These are phyloP conservation scores for Neobulgaria alba DNA, from an alignment of 2,329 filamentous ascomycete species.

Conservation along the genomic window DNA sequence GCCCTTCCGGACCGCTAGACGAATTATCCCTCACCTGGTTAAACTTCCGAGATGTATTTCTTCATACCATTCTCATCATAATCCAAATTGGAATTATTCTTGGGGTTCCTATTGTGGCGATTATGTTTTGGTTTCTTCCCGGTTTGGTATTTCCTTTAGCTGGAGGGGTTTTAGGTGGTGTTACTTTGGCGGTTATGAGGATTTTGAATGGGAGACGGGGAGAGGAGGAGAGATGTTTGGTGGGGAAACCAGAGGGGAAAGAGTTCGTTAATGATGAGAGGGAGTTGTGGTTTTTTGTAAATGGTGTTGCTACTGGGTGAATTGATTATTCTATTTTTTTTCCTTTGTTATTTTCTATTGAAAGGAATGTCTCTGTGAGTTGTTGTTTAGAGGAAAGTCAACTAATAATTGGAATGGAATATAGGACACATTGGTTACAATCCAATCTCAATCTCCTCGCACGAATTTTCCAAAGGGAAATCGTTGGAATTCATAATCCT, in stretches of 20 bases:
- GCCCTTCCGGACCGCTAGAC: slow-evolving; percentile 45
- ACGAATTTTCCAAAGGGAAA: slow-evolving; percentile 60
- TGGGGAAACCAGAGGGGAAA: slow-evolving; percentile 46
- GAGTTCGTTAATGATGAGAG: slow-evolving; percentile 39
- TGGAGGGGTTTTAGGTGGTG: slow-evolving; percentile 36
- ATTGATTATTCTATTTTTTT: slow-evolving; percentile 24
- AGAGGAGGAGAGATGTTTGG: slow-evolving; percentile 34
- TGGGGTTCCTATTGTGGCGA: slow-evolving; percentile 36
- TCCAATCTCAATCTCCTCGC: slow-evolving; percentile 64
- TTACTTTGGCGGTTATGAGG: slow-evolving; percentile 44
- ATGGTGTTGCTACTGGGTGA: slow-evolving; percentile 61
- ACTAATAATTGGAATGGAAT: too few relatives aligned
- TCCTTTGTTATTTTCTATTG: slow-evolving; percentile 8
- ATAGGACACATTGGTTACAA: slow-evolving; percentile 54
- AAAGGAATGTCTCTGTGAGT: too few relatives aligned
- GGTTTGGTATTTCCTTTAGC: slow-evolving; percentile 35
- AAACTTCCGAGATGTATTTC: slow-evolving; percentile 47
- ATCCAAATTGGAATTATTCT: slow-evolving; percentile 54
- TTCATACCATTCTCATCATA: slow-evolving; percentile 51
- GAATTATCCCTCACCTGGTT: slow-evolving; percentile 51
- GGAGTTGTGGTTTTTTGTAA: slow-evolving; percentile 75
- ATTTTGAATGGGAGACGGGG: slow-evolving; percentile 44
- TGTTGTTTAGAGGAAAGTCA: too few relatives aligned
- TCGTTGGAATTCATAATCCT: slow-evolving; percentile 67
- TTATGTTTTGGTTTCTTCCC: slow-evolving; percentile 35